Percentiles rank a stretch among this genome's conserved stretches.
phyloP scores from a whole-genome alignment of 495 filamentous ascomycete species.

The Penicillium antarcticum region DNA sequence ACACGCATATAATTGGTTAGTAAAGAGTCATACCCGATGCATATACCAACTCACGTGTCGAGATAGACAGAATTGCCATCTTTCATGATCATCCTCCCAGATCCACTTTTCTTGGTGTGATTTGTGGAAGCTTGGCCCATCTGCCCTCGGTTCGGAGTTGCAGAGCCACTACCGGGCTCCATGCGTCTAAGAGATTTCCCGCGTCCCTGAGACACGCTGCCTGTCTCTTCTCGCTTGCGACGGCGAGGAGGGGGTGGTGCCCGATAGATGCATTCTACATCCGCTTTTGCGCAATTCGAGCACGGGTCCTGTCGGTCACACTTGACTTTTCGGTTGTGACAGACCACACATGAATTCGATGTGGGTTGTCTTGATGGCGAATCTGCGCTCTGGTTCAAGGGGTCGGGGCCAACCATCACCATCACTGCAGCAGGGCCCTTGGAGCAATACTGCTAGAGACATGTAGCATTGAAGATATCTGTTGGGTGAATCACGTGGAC shows the following conservation, averaged over 20 bases:
- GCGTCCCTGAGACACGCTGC: constrained; percentile 40
- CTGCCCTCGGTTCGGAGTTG: background rate
- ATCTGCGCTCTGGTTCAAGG: background rate
- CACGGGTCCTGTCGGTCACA: constrained; percentile 65
- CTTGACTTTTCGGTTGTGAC: constrained; percentile 64
- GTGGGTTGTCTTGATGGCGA: constrained; percentile 12
- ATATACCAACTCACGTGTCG: constrained; percentile 32
- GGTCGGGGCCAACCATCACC: background rate
- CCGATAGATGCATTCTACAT: constrained; percentile 56
- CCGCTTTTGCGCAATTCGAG: constrained; percentile 60
- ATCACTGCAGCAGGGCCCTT: background rate
- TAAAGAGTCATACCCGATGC: background rate
- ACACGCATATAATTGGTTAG: constrained; percentile 2
- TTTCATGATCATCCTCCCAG: constrained; percentile 33
- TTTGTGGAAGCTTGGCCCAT: background rate
- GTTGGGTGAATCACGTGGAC: background rate
- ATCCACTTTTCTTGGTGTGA: background rate
- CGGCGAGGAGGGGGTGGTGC: constrained; percentile 56
- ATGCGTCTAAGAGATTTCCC: constrained; percentile 5
- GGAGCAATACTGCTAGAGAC: background rate
- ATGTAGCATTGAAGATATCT: background rate
- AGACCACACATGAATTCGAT: constrained; percentile 59
- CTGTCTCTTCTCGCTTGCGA: constrained; percentile 54
- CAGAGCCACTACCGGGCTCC: background rate
- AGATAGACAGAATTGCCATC: constrained; percentile 46